These are phyloP conservation scores for Penicillium hesseltinei DNA, from an alignment of 2,329 filamentous ascomycete genomes.

Conservation along the genomic window DNA sequence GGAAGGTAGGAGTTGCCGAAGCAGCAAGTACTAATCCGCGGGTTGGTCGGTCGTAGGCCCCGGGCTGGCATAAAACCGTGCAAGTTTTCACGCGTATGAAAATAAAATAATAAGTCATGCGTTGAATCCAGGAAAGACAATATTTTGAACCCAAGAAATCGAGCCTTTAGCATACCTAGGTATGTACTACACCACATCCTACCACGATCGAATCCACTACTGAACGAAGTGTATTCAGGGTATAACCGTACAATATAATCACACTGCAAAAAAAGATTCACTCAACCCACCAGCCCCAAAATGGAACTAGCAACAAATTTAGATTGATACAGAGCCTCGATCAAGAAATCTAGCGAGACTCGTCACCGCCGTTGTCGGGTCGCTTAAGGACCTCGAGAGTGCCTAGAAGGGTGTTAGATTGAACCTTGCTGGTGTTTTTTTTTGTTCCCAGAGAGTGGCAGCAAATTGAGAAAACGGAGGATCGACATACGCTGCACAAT, in stretches of 20 bases:
- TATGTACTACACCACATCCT: background rate
- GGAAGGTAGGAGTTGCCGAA: background rate
- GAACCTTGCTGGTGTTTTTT: too few relatives aligned
- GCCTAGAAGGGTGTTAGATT: constrained; percentile 20
- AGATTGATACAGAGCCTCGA: background rate
- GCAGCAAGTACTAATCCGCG: background rate
- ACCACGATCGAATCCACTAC: background rate
- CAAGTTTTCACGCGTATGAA: background rate
- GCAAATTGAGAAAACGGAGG: background rate
- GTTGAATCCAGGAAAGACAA: background rate
- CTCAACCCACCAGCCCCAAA: background rate
- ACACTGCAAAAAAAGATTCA: constrained; percentile 13
- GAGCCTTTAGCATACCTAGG: background rate
- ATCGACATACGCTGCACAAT: constrained; percentile 72
- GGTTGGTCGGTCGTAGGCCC: too few relatives aligned
- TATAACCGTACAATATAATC: constrained; percentile 31
- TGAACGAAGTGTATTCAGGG: constrained; percentile 27
- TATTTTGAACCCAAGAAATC: background rate
- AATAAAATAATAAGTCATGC: background rate
- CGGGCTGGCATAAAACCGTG: too few relatives aligned
- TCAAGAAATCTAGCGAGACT: constrained; percentile 12
- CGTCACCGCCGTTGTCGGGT: constrained; percentile 16
- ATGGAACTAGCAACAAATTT: background rate
- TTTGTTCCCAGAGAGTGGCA: background rate
- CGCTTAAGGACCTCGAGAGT: constrained; percentile 37